phyloP scores from a whole-genome alignment of 2,329 filamentous ascomycete genomes.

The Stylonectria norvegica region DNA sequence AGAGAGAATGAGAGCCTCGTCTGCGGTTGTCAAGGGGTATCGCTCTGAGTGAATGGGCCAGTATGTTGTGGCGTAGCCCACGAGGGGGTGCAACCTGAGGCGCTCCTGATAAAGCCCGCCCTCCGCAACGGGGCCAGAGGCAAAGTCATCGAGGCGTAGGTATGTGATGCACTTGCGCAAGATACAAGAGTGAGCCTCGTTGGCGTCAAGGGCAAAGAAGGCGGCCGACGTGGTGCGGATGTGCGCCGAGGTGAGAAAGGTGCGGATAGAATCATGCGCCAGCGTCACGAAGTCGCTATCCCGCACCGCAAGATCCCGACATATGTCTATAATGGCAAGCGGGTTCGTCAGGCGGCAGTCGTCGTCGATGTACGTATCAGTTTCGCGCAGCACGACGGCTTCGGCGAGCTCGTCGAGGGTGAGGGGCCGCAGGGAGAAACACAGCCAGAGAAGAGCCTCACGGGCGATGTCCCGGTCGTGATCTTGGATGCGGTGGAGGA shows the following conservation, averaged over 20 bases:
- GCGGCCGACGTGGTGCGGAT: slow-evolving; percentile 17
- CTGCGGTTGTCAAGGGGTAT: slow-evolving; percentile 4
- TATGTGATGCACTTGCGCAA: slow-evolving; percentile 24
- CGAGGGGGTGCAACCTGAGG: slow-evolving; percentile 11
- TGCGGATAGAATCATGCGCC: slow-evolving; percentile 23
- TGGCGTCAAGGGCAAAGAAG: slow-evolving; percentile 16
- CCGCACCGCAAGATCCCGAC: slow-evolving; percentile 16
- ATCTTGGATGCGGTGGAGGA: slow-evolving; percentile 20
- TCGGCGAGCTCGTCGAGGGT: slow-evolving; percentile 24
- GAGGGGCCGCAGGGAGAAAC: slow-evolving; percentile 25
- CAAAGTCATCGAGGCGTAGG: slow-evolving; percentile 16
- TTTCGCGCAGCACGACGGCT: slow-evolving; percentile 25
- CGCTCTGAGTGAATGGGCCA: slow-evolving; percentile 24
- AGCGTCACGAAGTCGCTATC: slow-evolving; percentile 15
- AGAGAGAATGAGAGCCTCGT: slow-evolving; percentile 17
- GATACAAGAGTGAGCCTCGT: slow-evolving; percentile 13
- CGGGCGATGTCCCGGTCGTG: slow-evolving; percentile 22
- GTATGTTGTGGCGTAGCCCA: slow-evolving; percentile 13
- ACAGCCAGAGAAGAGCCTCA: slow-evolving; percentile 26
- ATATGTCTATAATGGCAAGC: slow-evolving; percentile 17
- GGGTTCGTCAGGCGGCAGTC: slow-evolving; percentile 23
- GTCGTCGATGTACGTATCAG: slow-evolving; percentile 20
- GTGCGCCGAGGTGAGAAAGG: slow-evolving; percentile 17
- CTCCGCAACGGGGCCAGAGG: slow-evolving; percentile 10
- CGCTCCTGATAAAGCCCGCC: slow-evolving; percentile 1